Evolutionary conservation across 805 yeast genomes (phyloP).

Genomic region (Wickerhamomyces chambardii): DNA sequence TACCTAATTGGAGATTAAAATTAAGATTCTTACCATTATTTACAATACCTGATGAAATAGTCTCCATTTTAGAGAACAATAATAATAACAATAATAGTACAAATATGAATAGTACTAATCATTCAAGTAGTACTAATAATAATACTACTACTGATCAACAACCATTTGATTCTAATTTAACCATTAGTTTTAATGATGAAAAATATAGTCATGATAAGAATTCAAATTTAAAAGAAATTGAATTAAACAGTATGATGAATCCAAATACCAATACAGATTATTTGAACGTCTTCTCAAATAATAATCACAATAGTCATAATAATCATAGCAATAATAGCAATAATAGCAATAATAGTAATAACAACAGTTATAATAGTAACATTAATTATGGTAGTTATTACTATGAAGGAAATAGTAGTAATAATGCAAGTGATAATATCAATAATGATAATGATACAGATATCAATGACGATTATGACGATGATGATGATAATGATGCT

Average conservation of each 20-base stretch:
- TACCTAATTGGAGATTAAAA: conserved; percentile 28
- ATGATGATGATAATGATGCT: conserved; percentile 15
- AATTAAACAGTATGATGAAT: neutral
- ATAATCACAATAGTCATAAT: neutral
- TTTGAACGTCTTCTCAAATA: neutral
- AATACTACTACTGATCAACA: too few relatives aligned
- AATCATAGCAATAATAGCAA: conserved; percentile 1
- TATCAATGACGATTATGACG: neutral
- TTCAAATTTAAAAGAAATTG: too few relatives aligned
- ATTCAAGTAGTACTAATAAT: too few relatives aligned
- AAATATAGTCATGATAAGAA: too few relatives aligned
- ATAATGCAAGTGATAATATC: neutral
- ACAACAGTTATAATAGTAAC: too few relatives aligned
- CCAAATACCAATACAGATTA: neutral
- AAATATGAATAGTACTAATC: too few relatives aligned
- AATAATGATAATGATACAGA: neutral
- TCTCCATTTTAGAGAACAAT: neutral
- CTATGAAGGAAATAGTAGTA: too few relatives aligned
- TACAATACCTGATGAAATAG: conserved; percentile 27
- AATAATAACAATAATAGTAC: neutral
- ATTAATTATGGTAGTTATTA: too few relatives aligned
- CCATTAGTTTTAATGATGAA: neutral
- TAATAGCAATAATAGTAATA: too few relatives aligned
- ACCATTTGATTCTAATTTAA: neutral
- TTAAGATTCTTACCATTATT: conserved; percentile 35